Conservation (phyloP, 768 basidiomycete genomes). For the Mycena leptocephala region DNA sequence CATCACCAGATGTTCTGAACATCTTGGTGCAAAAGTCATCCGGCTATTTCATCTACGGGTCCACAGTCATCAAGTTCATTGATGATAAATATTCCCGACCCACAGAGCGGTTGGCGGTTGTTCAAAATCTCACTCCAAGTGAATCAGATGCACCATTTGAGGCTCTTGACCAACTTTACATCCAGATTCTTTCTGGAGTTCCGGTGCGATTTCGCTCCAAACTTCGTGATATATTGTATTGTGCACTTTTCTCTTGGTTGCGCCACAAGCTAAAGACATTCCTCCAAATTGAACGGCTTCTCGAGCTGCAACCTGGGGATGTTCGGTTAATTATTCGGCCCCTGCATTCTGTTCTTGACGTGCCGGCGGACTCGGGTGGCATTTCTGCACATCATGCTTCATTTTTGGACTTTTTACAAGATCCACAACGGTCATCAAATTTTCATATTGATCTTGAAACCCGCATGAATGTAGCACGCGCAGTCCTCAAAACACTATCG, state of each 20-base stretch:
- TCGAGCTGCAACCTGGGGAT: neutral
- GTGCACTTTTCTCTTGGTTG: neutral
- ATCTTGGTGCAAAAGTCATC: neutral
- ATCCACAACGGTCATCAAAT: neutral
- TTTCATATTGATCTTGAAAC: neutral
- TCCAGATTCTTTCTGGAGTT: neutral
- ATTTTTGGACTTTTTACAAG: neutral
- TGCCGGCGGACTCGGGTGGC: neutral
- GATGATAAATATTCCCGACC: neutral
- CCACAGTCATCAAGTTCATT: neutral
- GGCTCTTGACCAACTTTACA: neutral
- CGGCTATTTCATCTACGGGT: neutral
- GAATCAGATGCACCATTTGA: neutral
- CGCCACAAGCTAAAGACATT: neutral
- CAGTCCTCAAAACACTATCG: neutral
- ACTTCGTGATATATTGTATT: neutral
- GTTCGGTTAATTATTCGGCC: neutral
- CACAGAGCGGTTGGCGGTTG: neutral
- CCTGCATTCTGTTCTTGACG: neutral
- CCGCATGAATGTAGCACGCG: neutral
- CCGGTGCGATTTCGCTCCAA: neutral
- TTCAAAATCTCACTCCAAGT: neutral
- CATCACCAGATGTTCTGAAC: neutral
- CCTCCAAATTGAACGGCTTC: neutral
- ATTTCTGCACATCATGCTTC: neutral